These are phyloP conservation scores for Colletotrichum neosansevieriae DNA, from an alignment of 2,329 filamentous ascomycete species.

Conservation along the genomic window DNA sequence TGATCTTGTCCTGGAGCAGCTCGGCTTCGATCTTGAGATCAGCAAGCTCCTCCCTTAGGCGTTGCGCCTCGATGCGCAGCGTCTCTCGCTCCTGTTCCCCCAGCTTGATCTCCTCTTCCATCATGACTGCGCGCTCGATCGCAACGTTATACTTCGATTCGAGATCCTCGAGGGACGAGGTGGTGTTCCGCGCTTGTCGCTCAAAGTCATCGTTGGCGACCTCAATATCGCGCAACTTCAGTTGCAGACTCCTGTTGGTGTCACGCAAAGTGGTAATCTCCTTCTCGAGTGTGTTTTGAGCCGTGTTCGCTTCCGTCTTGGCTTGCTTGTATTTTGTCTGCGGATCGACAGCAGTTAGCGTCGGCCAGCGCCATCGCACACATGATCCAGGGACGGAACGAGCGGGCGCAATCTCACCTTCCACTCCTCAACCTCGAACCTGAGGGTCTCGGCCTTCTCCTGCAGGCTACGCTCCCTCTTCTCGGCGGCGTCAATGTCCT, in stretches of 20 bases:
- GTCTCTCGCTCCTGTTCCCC: constrained; percentile 92
- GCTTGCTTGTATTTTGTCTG: constrained; percentile 97
- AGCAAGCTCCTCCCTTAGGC: constrained; percentile 88
- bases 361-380: background rate
- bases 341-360: constrained; percentile 35
- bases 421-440: constrained; percentile 97
- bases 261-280: constrained; percentile 95
- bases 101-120: constrained; percentile 93
- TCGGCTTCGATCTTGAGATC: constrained; percentile 96
- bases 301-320: constrained; percentile 86
- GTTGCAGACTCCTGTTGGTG: constrained; percentile 81
- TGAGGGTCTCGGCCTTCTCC: constrained; percentile 86
- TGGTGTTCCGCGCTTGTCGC: constrained; percentile 93
- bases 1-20: constrained; percentile 93
- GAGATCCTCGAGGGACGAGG: constrained; percentile 94
- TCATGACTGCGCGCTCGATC: constrained; percentile 90
- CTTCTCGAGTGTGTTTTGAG: constrained; percentile 90
- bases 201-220: constrained; percentile 99
- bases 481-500: constrained; percentile 94
- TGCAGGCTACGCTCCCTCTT: constrained; percentile 88
- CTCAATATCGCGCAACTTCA: constrained; percentile 92
- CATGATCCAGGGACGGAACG: background rate
- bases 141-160: constrained; percentile 97
- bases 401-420: constrained; percentile 68
- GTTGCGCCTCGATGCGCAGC: constrained; percentile 90